Conservation (phyloP, 495 filamentous ascomycete genomes). For the Hypoxylon rickii region DNA sequence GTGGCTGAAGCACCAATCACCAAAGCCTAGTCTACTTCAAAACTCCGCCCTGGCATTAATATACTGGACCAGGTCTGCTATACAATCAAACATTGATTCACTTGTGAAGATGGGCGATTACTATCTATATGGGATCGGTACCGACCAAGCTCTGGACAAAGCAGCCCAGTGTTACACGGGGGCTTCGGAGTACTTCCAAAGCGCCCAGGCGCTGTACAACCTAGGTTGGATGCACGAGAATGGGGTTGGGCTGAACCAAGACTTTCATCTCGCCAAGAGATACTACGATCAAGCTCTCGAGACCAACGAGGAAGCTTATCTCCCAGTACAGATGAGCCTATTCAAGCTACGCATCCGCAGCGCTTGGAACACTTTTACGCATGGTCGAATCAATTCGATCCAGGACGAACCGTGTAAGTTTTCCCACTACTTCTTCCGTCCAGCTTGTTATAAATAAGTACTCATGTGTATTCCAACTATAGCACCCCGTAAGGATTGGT, state of each 20-base stretch:
- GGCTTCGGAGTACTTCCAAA: conserved; percentile 86
- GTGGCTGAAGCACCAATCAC: conserved; percentile 41
- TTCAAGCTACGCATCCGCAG: conserved; percentile 83
- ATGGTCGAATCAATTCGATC: conserved; percentile 88
- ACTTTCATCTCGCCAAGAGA: conserved; percentile 95
- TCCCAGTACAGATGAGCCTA: conserved; percentile 89
- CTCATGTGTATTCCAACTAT: conserved; percentile 16
- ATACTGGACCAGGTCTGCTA: conserved; percentile 95
- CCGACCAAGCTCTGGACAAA: conserved; percentile 76
- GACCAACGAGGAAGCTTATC: conserved; percentile 89
- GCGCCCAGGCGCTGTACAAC: conserved; percentile 95
- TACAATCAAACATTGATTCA: conserved; percentile 91
- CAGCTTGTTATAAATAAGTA: conserved; percentile 2
- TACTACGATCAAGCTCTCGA: conserved; percentile 92
- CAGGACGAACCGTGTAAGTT: conserved; percentile 83
- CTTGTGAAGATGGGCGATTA: conserved; percentile 99
- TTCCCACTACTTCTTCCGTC: not conserved
- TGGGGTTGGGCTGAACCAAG: conserved; percentile 87
- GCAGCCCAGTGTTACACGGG: conserved; percentile 90
- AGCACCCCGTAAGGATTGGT: conserved; percentile 72
- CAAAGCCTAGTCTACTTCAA: conserved; percentile 58
- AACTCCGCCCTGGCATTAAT: conserved; percentile 82
- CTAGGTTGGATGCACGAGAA: conserved; percentile 99
- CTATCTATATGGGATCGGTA: conserved; percentile 81
- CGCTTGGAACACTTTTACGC: conserved; percentile 90